Base-by-base conservation (phyloP, 768 basidiomycete species). In the Mycena pura region DNA sequence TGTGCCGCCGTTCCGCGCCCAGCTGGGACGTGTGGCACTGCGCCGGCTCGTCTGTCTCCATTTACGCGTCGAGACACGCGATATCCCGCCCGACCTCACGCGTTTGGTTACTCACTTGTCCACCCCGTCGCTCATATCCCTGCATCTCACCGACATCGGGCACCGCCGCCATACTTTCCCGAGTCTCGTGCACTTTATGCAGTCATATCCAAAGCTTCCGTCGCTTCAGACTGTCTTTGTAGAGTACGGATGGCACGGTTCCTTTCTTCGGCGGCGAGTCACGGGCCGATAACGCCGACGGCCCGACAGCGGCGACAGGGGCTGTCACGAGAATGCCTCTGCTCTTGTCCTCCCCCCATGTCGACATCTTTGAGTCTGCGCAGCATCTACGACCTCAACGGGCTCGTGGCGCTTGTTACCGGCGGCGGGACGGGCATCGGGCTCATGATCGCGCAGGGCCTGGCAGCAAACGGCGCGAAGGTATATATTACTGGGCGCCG, bases 401-500 rank as follows among this genome's bases (percentile, higher is more conserved):
- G 86, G n/a, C 80, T 84, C 24, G 74, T 91, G 28, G 82, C 82
- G 19, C 57, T 85, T 19, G 84, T 85, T 17, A 85, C 84, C 14
- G 84, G 84, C 29, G 83, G 84, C 15, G 84, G 82, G 32, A 82
- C 83, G 0, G 83, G 83, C 1, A 84, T 84, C 47, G 82, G 82
- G 9, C 72, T 87, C 58, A 86, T 88, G 84, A 92, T 92, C 56
- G 78, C 90, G 9, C 79, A 81, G 52, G 91, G 90, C 5, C 81
- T 93, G 13, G 92, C 91, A 15, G 81, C 87, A 27, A 89, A 87
- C 66, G 91, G 92, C 1, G 91, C 92, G 14, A 89, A 86, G 65
- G 91, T 92, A 15, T 94, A 93, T 69, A 90, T 93, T 66, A 88
- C 86, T 3, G 89, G 90, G 17, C 79, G 92, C 36, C 82, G 92